Evolutionary conservation across 352 stramenopile species (phyloP).

Genomic region (Phytophthora ohioensis): DNA sequence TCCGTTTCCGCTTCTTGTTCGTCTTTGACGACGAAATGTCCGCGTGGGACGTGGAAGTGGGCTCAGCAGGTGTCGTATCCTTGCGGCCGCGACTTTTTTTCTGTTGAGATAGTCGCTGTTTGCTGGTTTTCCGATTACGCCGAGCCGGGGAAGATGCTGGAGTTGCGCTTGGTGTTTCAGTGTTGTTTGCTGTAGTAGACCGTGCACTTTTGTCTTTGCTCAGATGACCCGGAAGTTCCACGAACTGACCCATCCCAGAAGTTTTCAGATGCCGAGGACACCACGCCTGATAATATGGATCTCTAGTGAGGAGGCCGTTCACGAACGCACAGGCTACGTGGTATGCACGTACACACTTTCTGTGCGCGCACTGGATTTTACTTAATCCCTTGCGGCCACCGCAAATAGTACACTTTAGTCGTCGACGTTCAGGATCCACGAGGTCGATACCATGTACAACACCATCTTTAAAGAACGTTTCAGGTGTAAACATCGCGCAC

Average conservation of each 20-base stretch:
- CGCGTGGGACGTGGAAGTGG: conserved; percentile 11
- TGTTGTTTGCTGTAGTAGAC: background rate
- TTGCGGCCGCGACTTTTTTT: conserved; percentile 36
- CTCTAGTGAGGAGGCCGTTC: conserved; percentile 65
- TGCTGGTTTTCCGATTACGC: conserved; percentile 27
- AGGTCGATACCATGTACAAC: conserved; percentile 69
- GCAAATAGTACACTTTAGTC: conserved; percentile 72
- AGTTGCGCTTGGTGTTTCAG: conserved; percentile 16
- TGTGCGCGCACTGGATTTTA: conserved; percentile 82
- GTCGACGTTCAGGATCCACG: conserved; percentile 57
- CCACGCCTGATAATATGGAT: conserved; percentile 80
- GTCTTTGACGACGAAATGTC: conserved; percentile 56
- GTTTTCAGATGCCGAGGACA: conserved; percentile 81
- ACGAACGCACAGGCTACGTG: conserved; percentile 83
- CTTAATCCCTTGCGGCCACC: conserved; percentile 68
- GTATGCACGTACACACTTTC: conserved; percentile 70
- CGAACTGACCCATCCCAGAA: conserved; percentile 65
- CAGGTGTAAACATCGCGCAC: conserved; percentile 86
- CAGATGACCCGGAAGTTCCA: conserved; percentile 76
- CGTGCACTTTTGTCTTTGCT: conserved; percentile 34
- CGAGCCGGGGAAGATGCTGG: conserved; percentile 16
- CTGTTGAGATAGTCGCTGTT: conserved; percentile 24
- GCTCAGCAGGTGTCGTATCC: conserved; percentile 39
- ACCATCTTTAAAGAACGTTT: conserved; percentile 83
- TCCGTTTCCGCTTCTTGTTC: conserved; percentile 61